phyloP scores from a whole-genome alignment of 306 rosid genomes.

The Sindora glabra region DNA sequence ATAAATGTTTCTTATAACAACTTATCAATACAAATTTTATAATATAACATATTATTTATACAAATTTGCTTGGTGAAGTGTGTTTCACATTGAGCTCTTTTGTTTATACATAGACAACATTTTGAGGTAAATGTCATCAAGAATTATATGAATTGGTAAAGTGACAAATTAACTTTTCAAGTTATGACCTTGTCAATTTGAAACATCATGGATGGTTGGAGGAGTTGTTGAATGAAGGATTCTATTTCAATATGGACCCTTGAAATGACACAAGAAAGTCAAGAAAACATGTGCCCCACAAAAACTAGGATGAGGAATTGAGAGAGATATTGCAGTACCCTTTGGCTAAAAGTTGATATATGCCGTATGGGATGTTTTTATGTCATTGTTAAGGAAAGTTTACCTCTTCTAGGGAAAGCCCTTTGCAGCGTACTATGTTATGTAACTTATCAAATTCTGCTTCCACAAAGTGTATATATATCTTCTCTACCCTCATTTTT shows the following conservation, averaged over 20 bases:
- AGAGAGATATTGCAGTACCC: background rate
- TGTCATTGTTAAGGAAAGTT: conserved; percentile 17
- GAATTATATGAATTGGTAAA: no score
- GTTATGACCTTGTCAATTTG: no score
- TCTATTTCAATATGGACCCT: conserved; percentile 11
- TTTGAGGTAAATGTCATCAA: no score
- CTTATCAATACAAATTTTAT: no score
- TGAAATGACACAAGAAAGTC: conserved; percentile 16
- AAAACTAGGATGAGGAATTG: background rate
- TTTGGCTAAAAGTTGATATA: conserved; percentile 22
- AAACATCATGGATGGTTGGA: no score
- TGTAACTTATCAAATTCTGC: conserved; percentile 19
- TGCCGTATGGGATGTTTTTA: conserved; percentile 28
- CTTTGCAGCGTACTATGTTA: conserved; percentile 19
- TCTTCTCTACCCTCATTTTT: background rate
- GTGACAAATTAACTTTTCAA: no score
- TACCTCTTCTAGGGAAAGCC: conserved; percentile 20
- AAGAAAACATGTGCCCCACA: background rate
- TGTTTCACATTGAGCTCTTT: no score
- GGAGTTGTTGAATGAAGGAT: no score
- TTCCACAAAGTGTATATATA: conserved; percentile 13
- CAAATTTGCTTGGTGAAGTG: no score
- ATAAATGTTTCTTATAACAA: no score
- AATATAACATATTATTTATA: no score
- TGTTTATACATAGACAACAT: no score